A percentile compares a stretch with the other conserved stretches of the same genome.
These are phyloP conservation scores for Halophytophthora polymorphica DNA, from an alignment of 352 stramenopile genomes.

Conservation along the genomic window DNA sequence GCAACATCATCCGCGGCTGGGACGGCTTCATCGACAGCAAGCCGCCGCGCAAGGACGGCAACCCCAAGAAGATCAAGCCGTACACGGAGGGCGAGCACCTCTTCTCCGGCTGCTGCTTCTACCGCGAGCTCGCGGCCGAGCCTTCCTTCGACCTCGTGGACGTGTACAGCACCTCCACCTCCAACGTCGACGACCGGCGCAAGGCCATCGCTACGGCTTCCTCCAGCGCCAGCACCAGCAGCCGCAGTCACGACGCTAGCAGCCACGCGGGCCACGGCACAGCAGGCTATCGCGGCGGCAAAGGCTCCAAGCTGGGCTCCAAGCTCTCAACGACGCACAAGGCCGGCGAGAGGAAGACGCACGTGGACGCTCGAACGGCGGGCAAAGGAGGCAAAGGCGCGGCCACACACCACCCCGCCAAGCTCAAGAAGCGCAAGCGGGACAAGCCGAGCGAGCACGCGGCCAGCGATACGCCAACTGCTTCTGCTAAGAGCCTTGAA, in stretches of 20 bases:
- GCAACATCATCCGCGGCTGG: slow-evolving; percentile 87
- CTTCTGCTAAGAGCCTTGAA: slow-evolving; percentile 4
- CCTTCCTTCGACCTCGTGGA: slow-evolving; percentile 57
- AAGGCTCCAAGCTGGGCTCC: slow-evolving; percentile 31
- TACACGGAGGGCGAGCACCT: slow-evolving; percentile 78
- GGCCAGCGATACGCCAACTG: slow-evolving; percentile 8
- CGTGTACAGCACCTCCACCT: slow-evolving; percentile 29
- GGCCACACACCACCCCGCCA: slow-evolving; percentile 29
- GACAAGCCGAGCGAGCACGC: slow-evolving; percentile 23
- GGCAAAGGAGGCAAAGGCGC: slow-evolving; percentile 16
- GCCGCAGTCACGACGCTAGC: slow-evolving; percentile 10
- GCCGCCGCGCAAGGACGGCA: slow-evolving; percentile 69
- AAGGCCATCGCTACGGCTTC: slow-evolving; percentile 48
- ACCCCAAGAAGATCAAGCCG: slow-evolving; percentile 75
- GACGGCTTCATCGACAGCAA: slow-evolving; percentile 86
- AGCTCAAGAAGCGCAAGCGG: slow-evolving; percentile 56
- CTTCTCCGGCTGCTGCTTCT: slow-evolving; percentile 76
- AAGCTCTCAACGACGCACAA: slow-evolving; percentile 26
- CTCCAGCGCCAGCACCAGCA: slow-evolving; percentile 1
- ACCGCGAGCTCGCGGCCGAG: slow-evolving; percentile 46
- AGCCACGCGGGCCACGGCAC: slow-evolving; percentile 2
- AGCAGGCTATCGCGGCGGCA: slow-evolving; percentile 13
- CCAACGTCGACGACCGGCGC: slow-evolving; percentile 30
- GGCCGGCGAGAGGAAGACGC: slow-evolving; percentile 18
- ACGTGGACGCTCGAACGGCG: not conserved